These are phyloP conservation scores for Elaeagnus macrophylla DNA, from an alignment of 306 rosid species.

Conservation along the genomic window DNA sequence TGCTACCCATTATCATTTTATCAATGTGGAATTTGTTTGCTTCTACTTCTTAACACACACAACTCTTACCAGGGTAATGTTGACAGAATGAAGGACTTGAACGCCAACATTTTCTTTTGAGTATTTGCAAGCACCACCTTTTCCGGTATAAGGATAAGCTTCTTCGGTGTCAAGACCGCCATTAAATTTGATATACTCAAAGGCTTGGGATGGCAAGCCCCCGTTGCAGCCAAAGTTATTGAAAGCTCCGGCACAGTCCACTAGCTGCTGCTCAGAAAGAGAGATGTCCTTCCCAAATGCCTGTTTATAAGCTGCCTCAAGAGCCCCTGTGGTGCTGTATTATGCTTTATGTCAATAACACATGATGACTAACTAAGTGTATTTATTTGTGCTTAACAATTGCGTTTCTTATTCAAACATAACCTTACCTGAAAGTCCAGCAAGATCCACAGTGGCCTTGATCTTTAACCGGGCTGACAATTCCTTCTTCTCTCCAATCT, in stretches of 20 bases:
- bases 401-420: background rate
- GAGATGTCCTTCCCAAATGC: conserved; percentile 57
- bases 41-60: too few species aligned
- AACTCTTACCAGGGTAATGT: conserved; percentile 63
- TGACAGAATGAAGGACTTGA: conserved; percentile 55
- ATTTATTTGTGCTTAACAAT: background rate
- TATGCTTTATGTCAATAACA: conserved; percentile 13
- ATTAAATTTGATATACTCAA: conserved; percentile 79
- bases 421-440: conserved; percentile 56
- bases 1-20: too few species aligned
- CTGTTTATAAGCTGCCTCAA: conserved; percentile 83
- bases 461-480: conserved; percentile 71
- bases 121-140: conserved; percentile 52
- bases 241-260: conserved; percentile 86
- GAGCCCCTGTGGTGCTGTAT: conserved; percentile 87
- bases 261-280: conserved; percentile 95
- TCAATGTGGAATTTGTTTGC: too few species aligned
- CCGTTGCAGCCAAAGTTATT: conserved; percentile 85
- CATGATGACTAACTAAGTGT: background rate
- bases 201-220: conserved; percentile 96
- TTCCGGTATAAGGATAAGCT: conserved; percentile 71
- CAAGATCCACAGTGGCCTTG: conserved; percentile 71
- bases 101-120: conserved; percentile 53
- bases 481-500: conserved; percentile 82
- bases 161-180: conserved; percentile 88